These are phyloP conservation scores for Xylariaceae sp. DNA, from an alignment of 2,329 filamentous ascomycete genomes.

Conservation along the genomic window DNA sequence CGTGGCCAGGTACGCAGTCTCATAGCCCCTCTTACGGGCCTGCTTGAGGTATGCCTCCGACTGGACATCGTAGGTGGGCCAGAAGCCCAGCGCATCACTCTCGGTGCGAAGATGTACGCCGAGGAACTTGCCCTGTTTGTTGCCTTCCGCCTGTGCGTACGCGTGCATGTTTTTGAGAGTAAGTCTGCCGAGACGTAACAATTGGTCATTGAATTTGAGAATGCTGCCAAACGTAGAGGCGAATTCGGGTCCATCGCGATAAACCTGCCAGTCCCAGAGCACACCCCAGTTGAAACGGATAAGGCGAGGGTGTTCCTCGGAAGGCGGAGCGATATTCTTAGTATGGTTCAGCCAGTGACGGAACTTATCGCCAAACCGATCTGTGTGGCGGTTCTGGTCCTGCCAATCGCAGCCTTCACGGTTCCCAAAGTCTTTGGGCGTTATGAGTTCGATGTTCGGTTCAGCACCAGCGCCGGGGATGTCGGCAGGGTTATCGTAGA, in stretches of 20 bases:
- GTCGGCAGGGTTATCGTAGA: conserved; percentile 34
- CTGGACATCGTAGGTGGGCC: conserved; percentile 41
- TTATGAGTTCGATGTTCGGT: conserved; percentile 35
- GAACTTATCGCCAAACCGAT: conserved; percentile 32
- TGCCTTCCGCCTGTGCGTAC: conserved; percentile 20
- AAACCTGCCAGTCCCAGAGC: conserved; percentile 42
- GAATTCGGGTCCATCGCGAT: conserved; percentile 43
- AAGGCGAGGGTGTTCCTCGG: conserved; percentile 29
- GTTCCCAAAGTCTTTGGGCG: conserved; percentile 35
- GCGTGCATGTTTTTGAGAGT: conserved; percentile 32
- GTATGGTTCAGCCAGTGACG: conserved; percentile 28
- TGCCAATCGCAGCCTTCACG: conserved; percentile 34
- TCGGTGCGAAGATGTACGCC: conserved; percentile 46
- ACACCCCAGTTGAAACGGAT: conserved; percentile 41
- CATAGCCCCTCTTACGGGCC: conserved; percentile 27
- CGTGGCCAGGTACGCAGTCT: conserved; percentile 41
- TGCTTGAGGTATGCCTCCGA: conserved; percentile 34
- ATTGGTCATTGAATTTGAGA: conserved; percentile 37
- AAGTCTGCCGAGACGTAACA: conserved; percentile 35
- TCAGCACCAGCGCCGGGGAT: conserved; percentile 32
- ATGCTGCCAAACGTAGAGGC: conserved; percentile 38
- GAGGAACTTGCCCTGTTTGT: conserved; percentile 25
- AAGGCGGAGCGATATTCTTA: conserved; percentile 21
- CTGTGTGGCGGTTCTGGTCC: conserved; percentile 38
- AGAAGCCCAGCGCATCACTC: conserved; percentile 40